Evolutionary conservation across 2,329 filamentous ascomycete genomes (phyloP).

Genomic region (Botryotinia narcissicola): DNA sequence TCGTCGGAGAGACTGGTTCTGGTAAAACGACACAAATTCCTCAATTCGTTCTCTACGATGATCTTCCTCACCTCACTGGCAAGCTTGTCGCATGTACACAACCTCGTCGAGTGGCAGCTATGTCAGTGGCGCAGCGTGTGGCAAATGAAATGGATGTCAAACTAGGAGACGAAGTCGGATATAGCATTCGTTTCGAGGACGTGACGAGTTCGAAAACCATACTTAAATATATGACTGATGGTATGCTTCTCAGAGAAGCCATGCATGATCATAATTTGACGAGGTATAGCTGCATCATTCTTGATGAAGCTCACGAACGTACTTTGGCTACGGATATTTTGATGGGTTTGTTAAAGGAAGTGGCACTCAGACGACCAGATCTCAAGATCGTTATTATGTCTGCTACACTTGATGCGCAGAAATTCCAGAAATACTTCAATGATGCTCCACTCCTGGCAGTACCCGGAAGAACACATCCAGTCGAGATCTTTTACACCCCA

Average conservation of each 20-base stretch:
- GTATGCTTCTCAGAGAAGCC: conserved; percentile 94
- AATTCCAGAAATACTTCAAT: conserved; percentile 97
- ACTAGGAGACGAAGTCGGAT: conserved; percentile 92
- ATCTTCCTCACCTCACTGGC: conserved; percentile 78
- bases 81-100: conserved; percentile 98
- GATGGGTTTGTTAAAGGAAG: conserved; percentile 93
- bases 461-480: conserved; percentile 89
- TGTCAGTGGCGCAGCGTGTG: conserved; percentile 98
- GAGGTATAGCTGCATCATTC: conserved; percentile 95
- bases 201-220: conserved; percentile 84
- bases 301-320: conserved; percentile 97
- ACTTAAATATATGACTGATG: conserved; percentile 99
- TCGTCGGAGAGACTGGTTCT: conserved; percentile 98
- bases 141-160: conserved; percentile 93
- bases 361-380: conserved; percentile 76
- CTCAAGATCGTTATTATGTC: conserved; percentile 99
- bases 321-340: conserved; percentile 96
- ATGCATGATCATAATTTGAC: conserved; percentile 92
- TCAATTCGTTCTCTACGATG: conserved; percentile 96
- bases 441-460: conserved; percentile 91
- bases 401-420: conserved; percentile 93
- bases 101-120: conserved; percentile 94
- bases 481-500: conserved; percentile 97
- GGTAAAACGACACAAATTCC: conserved; percentile 99
- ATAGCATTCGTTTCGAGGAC: conserved; percentile 98